Evolutionary conservation across 2,329 filamentous ascomycete species (phyloP).

Genomic region (Aspergillus oerlinghausenensis): DNA sequence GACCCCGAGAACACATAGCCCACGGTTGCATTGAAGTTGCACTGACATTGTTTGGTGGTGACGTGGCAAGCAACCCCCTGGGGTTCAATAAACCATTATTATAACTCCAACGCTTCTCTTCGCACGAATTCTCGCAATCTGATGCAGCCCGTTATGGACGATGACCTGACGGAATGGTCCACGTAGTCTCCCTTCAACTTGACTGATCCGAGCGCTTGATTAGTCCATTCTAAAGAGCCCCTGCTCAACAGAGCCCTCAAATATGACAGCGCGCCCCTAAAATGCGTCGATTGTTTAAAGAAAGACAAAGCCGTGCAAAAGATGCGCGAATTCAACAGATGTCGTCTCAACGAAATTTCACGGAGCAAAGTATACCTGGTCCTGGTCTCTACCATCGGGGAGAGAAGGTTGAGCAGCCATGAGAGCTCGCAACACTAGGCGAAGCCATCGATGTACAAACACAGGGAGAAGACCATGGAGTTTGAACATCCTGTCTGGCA

Average conservation of each 20-base stretch:
- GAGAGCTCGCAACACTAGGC: not conserved
- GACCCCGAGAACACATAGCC: not conserved
- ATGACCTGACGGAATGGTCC: conserved; percentile 20
- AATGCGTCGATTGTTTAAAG: not conserved
- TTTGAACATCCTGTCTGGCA: not conserved
- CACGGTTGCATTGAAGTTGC: conserved; percentile 19
- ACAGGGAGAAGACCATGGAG: not conserved
- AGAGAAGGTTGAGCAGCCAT: not conserved
- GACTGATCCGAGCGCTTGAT: conserved; percentile 9
- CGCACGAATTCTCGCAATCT: conserved; percentile 13
- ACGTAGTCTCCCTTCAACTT: conserved; percentile 22
- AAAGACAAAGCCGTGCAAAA: not conserved
- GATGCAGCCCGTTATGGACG: conserved; percentile 13
- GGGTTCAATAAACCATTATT: conserved; percentile 15
- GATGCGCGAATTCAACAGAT: not conserved
- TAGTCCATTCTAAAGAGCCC: not conserved
- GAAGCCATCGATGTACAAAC: not conserved
- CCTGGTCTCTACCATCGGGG: not conserved
- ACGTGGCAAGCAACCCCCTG: conserved; percentile 29
- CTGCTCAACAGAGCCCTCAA: not conserved
- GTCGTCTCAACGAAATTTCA: not conserved
- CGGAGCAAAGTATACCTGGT: not conserved
- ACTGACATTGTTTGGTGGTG: conserved; percentile 24
- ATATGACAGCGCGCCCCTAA: not conserved
- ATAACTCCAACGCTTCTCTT: conserved; percentile 19